A percentile compares a stretch with the other conserved stretches of the same genome.
These are phyloP conservation scores for Fusarium humuli DNA, from an alignment of 2,329 filamentous ascomycete genomes.

Conservation along the genomic window DNA sequence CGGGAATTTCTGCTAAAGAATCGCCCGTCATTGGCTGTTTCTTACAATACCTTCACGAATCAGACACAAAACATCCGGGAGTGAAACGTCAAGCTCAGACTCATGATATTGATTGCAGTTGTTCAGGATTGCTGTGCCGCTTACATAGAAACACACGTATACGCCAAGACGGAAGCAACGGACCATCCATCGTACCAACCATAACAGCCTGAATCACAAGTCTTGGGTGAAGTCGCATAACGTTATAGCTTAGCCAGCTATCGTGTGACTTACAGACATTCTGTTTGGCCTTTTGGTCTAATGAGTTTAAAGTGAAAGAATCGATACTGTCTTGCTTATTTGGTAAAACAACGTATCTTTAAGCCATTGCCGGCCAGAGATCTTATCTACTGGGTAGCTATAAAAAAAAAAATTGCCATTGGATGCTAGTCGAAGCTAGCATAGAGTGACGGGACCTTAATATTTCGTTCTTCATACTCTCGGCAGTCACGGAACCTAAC, in stretches of 20 bases:
- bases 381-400: no score
- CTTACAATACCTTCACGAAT: not conserved
- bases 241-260: not conserved
- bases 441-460: not conserved
- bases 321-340: not conserved
- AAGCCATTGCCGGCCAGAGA: no score
- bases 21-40: not conserved
- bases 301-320: no score
- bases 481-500: not conserved
- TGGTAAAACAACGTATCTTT: no score
- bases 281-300: not conserved
- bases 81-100: not conserved
- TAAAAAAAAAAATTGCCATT: no score
- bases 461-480: not conserved
- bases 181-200: not conserved
- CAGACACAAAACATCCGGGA: not conserved
- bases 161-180: not conserved
- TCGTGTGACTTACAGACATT: no score
- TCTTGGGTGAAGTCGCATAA: slow-evolving; percentile 13
- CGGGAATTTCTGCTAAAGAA: not conserved
- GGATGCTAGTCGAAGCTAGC: not conserved
- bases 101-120: not conserved
- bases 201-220: not conserved
- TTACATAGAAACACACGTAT: not conserved
- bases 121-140: slow-evolving; percentile 1